phyloP scores from a whole-genome alignment of 768 basidiomycete genomes.

The Xerocomellus dryophilus region DNA sequence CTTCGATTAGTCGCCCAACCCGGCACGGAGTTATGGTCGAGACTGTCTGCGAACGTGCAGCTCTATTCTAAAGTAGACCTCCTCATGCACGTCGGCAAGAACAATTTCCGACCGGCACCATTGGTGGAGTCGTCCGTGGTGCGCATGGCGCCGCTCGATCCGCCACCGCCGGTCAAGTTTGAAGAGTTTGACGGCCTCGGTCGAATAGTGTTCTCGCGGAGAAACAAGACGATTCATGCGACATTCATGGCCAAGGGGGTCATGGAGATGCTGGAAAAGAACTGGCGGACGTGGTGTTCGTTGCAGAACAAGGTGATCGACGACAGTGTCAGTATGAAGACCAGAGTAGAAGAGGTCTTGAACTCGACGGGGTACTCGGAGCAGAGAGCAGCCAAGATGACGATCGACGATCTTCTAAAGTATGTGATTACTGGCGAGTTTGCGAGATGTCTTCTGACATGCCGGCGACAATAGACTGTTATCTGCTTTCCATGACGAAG shows the following conservation, averaged over 20 bases:
- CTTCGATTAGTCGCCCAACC: constrained; percentile 86
- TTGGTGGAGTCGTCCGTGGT: constrained; percentile 93
- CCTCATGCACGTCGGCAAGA: constrained; percentile 93
- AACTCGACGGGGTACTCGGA: constrained; percentile 70
- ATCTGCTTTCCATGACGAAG: constrained; percentile 70
- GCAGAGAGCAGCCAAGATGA: constrained; percentile 88
- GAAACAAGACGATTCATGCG: constrained; percentile 87
- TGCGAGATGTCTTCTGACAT: not conserved
- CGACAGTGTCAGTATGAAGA: constrained; percentile 66
- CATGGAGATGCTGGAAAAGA: constrained; percentile 89
- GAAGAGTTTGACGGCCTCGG: constrained; percentile 97
- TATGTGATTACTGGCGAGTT: constrained; percentile 37
- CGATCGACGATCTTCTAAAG: constrained; percentile 88
- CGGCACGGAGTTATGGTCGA: constrained; percentile 83
- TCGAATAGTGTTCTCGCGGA: constrained; percentile 83
- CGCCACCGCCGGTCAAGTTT: constrained; percentile 92
- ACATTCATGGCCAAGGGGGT: constrained; percentile 95
- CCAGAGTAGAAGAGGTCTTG: constrained; percentile 70
- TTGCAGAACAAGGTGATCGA: constrained; percentile 66
- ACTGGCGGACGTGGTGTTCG: constrained; percentile 90
- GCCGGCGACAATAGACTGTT: constrained; percentile 45
- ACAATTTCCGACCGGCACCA: constrained; percentile 95
- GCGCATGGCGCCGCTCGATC: constrained; percentile 86
- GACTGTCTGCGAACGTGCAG: constrained; percentile 94
- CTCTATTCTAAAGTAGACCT: constrained; percentile 96